Evolutionary conservation across 192 early-diverging fungal genomes (phyloP).

Genomic region (Backusella mclennaniae): DNA sequence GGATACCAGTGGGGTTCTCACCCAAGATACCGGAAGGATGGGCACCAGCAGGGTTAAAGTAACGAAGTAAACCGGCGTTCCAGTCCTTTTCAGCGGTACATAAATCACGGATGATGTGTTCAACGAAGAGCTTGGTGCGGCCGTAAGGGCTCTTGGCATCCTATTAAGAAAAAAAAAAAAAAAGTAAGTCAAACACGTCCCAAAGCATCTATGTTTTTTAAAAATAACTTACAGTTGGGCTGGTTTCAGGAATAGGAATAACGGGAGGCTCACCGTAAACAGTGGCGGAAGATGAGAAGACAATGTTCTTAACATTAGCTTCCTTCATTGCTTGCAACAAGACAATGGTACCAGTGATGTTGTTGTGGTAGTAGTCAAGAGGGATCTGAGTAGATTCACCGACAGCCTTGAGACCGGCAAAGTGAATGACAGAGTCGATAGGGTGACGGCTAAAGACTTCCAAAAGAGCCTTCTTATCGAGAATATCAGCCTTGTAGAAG

Average conservation of each 20-base stretch:
- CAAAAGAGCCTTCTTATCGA: slow-evolving; percentile 68
- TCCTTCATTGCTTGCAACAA: slow-evolving; percentile 81
- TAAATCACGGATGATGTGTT: slow-evolving; percentile 77
- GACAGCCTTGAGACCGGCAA: slow-evolving; percentile 88
- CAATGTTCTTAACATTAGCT: slow-evolving; percentile 79
- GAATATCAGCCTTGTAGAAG: slow-evolving; percentile 81
- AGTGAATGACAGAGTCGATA: slow-evolving; percentile 72
- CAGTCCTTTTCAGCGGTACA: slow-evolving; percentile 53
- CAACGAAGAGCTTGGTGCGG: slow-evolving; percentile 88
- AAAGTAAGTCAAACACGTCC: neutral
- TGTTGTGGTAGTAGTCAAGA: slow-evolving; percentile 90
- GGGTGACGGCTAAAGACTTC: slow-evolving; percentile 59
- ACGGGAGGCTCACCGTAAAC: slow-evolving; percentile 74
- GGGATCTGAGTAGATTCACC: slow-evolving; percentile 79
- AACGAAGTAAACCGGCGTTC: slow-evolving; percentile 76
- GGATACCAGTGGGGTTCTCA: slow-evolving; percentile 84
- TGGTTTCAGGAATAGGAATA: slow-evolving; percentile 59
- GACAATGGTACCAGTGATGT: slow-evolving; percentile 83
- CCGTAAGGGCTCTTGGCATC: slow-evolving; percentile 90
- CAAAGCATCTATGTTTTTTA: neutral
- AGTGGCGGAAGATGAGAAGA: slow-evolving; percentile 93
- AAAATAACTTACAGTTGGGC: slow-evolving; percentile 41
- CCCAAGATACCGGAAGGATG: slow-evolving; percentile 90
- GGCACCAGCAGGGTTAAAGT: slow-evolving; percentile 97
- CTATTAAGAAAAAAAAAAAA: slow-evolving; percentile 11